A percentile compares a stretch with the other conserved stretches of the same genome.
These are phyloP conservation scores for Zasmidium angulare DNA, from an alignment of 2,329 filamentous ascomycete species.

Conservation along the genomic window DNA sequence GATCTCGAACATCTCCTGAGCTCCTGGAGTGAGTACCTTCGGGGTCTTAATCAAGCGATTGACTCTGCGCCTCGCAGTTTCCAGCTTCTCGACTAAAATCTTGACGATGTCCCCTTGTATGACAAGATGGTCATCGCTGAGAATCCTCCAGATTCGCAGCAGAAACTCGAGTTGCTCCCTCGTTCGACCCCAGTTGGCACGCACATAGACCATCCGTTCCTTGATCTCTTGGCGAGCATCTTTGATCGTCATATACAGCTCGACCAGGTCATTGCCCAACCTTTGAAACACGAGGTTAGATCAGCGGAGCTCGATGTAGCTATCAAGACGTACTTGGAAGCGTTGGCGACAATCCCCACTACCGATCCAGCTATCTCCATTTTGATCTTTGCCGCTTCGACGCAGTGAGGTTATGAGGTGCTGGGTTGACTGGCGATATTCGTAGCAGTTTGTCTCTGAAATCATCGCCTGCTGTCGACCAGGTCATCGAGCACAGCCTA, in stretches of 20 bases:
- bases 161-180: conserved; percentile 28
- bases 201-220: background rate
- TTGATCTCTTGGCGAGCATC: conserved; percentile 18
- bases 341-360: too few relatives aligned
- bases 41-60: background rate
- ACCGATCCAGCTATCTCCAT: too few relatives aligned
- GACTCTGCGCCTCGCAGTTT: background rate
- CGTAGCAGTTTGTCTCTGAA: too few relatives aligned
- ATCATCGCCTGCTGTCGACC: too few relatives aligned
- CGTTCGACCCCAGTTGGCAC: background rate
- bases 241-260: conserved; percentile 9
- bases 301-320: too few relatives aligned
- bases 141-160: conserved; percentile 14
- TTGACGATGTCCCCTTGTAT: conserved; percentile 16
- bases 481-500: too few relatives aligned
- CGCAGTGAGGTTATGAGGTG: too few relatives aligned
- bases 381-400: too few relatives aligned
- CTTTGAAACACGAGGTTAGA: too few relatives aligned
- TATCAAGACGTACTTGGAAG: too few relatives aligned
- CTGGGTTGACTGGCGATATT: too few relatives aligned
- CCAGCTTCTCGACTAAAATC: background rate
- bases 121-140: conserved; percentile 23
- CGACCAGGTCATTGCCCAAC: conserved; percentile 5
- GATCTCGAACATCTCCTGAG: background rate
- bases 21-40: background rate